Evolutionary conservation across 1,284 basidiomycete species (phyloP).

Genomic region (Pyrrhoderma noxium): DNA sequence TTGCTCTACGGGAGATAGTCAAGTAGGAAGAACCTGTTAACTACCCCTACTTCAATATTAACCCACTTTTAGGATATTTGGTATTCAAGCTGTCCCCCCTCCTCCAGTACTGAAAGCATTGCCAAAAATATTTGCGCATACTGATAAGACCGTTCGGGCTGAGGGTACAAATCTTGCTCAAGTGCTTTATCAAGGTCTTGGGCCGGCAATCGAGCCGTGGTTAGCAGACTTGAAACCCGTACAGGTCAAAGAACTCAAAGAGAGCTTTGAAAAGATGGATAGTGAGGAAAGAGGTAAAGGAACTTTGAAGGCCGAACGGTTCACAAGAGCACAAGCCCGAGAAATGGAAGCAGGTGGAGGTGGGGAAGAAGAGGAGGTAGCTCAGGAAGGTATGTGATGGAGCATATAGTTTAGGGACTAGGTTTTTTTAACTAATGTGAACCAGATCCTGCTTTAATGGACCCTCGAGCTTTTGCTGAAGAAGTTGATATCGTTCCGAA

Average conservation of each 20-base stretch:
- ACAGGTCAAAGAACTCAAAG: slow-evolving; percentile 95
- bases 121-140: slow-evolving; percentile 92
- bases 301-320: slow-evolving; percentile 67
- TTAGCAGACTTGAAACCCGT: slow-evolving; percentile 94
- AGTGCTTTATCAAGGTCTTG: slow-evolving; percentile 83
- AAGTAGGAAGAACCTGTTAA: slow-evolving; percentile 35
- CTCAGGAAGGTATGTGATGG: slow-evolving; percentile 28
- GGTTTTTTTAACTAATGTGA: neutral
- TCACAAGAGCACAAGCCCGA: slow-evolving; percentile 74
- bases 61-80: slow-evolving; percentile 58
- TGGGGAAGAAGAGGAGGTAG: slow-evolving; percentile 32
- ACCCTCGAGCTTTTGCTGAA: slow-evolving; percentile 81
- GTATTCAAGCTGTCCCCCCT: slow-evolving; percentile 70
- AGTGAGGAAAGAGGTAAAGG: slow-evolving; percentile 80
- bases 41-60: neutral
- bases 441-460: slow-evolving; percentile 47
- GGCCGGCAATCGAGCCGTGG: slow-evolving; percentile 81
- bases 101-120: slow-evolving; percentile 79
- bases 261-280: slow-evolving; percentile 82
- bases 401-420: slow-evolving; percentile 13
- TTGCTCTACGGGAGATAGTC: slow-evolving; percentile 75
- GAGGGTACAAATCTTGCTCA: slow-evolving; percentile 81
- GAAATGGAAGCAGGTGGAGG: slow-evolving; percentile 56
- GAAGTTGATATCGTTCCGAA: slow-evolving; percentile 73
- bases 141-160: slow-evolving; percentile 92